These are phyloP conservation scores for Epithemia pelagica DNA, from an alignment of 108 stramenopile species.

Conservation along the genomic window DNA sequence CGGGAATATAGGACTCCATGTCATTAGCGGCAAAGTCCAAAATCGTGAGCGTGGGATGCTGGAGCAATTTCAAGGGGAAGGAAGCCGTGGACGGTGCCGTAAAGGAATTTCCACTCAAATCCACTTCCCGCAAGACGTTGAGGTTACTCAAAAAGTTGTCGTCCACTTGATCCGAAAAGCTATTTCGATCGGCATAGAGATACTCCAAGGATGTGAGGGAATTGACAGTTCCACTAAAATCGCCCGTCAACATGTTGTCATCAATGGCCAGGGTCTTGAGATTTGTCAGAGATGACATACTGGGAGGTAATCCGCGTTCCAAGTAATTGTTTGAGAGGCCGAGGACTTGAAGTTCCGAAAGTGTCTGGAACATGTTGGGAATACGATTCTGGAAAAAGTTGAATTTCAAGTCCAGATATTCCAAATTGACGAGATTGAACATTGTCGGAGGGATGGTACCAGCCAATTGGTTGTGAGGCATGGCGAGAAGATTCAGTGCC, in stretches of 20 bases:
- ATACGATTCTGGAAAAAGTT: slow-evolving; percentile 38
- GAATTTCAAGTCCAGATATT: slow-evolving; percentile 30
- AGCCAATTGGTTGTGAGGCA: slow-evolving; percentile 23
- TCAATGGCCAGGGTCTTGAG: slow-evolving; percentile 34
- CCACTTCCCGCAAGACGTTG: slow-evolving; percentile 17
- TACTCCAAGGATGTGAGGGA: slow-evolving; percentile 17
- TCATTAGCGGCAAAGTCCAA: slow-evolving; percentile 20
- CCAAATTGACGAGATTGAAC: slow-evolving; percentile 10
- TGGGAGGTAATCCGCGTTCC: slow-evolving; percentile 15
- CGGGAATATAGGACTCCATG: slow-evolving; percentile 12
- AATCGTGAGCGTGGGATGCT: slow-evolving; percentile 11
- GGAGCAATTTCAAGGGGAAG: slow-evolving; percentile 1
- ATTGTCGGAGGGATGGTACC: slow-evolving; percentile 26
- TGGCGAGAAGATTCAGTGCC: slow-evolving; percentile 19
- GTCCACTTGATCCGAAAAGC: slow-evolving; percentile 15
- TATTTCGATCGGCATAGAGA: slow-evolving; percentile 29
- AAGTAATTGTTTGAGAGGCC: slow-evolving; percentile 37
- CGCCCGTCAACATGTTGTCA: slow-evolving; percentile 28
- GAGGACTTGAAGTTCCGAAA: slow-evolving; percentile 25
- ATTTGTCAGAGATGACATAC: slow-evolving; percentile 4
- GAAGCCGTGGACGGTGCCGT: neutral
- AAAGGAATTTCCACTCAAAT: slow-evolving; percentile 27
- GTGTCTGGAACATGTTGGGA: slow-evolving; percentile 11
- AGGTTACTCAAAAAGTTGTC: slow-evolving; percentile 15
- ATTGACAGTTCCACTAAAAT: neutral